Base-by-base conservation (phyloP, 2,329 filamentous ascomycete genomes). In the Scytalidium lignicola region DNA sequence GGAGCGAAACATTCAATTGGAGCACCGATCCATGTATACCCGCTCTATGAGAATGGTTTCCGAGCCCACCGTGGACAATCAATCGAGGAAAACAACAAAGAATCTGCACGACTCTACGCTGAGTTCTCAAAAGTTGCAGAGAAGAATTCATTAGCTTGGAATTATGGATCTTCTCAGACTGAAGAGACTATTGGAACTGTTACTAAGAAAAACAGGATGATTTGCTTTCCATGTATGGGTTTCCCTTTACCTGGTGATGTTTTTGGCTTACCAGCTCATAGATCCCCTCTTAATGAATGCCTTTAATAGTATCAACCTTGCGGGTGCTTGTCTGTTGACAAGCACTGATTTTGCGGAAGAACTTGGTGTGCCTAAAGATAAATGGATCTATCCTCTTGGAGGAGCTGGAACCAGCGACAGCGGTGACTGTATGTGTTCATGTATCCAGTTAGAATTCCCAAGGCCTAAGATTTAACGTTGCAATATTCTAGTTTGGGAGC, bases 211-310 rank as follows among this genome's bases (percentile, higher is more conserved):
- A 87, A 86, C 56, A 69, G 83, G 17, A 83, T 86, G 76, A 86
- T 88, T 47, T 86, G 81, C 59, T 78, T 74, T 44, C 83, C 84
- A 13, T 87, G 82, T 85, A 63, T 47, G 75, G 64, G 26, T 41
- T 21, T 17, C 10, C 6, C 29, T 43, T n/a, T n/a, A n/a, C 4
- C 5, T 41, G 5, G 46, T 19, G 20, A 7, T 3, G 1, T 8
- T 19, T n/a, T 17, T 28, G 49, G 44, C 54, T 62, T 52, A 62
- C 46, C 41, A n/a, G 42, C 6, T 19, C 1, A 2, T 43, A 86
- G 82, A 86, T 64, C 81, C 82, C 0, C 67, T 87, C 0, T 64
- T 86, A 9, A 86, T 86, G 83, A 87, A 87, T 58, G 83, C 83
- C 0, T 86, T 86, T 66, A 87, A 86, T 55, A 83, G 74, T 2